These are phyloP conservation scores for Brasilioporus rufonigricans DNA, from an alignment of 768 basidiomycete species.

Conservation along the genomic window DNA sequence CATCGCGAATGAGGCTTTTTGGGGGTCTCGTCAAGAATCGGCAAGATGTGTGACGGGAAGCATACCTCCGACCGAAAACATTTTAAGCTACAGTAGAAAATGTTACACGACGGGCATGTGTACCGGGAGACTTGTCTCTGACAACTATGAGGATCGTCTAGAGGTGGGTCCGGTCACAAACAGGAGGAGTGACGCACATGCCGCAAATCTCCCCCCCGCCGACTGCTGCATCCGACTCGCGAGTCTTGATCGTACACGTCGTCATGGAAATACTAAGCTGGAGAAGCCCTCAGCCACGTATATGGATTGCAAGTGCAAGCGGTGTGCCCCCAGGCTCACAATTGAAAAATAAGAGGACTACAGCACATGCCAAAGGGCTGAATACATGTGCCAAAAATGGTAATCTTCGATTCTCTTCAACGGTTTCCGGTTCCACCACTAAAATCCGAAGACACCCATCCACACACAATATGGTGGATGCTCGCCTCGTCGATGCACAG, in stretches of 20 bases:
- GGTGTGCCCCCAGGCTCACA: too few species aligned
- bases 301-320: not conserved
- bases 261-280: constrained; percentile 7
- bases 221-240: constrained; percentile 8
- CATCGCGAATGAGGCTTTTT: constrained; percentile 60
- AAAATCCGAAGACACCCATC: too few species aligned
- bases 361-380: too few species aligned
- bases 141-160: constrained; percentile 48
- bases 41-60: not conserved
- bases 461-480: constrained; percentile 39
- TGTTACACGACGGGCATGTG: constrained; percentile 79
- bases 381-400: too few species aligned
- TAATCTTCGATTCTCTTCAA: too few species aligned
- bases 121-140: constrained; percentile 74
- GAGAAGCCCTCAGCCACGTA: not conserved
- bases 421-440: not conserved
- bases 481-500: constrained; percentile 46
- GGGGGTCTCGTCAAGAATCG: not conserved
- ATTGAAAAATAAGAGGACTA: too few species aligned
- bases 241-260: constrained; percentile 15
- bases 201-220: constrained; percentile 34
- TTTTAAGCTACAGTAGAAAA: constrained; percentile 73
- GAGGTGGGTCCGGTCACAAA: not conserved
- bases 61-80: constrained; percentile 77
- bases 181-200: constrained; percentile 37